Base-by-base conservation (phyloP, 352 stramenopile genomes). In the Phytophthora tentaculata region DNA sequence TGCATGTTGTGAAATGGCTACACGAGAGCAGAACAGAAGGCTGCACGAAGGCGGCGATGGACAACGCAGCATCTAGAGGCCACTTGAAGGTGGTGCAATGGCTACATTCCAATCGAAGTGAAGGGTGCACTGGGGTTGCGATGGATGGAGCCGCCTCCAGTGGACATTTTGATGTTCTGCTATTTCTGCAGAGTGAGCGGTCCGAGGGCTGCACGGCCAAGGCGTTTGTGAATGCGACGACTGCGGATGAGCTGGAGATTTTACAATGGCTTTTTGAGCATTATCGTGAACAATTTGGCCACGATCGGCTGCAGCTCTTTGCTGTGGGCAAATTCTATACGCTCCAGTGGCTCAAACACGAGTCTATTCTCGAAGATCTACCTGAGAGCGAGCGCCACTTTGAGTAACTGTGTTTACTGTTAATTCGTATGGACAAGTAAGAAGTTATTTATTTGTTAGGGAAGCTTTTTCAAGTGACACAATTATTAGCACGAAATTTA, bases 81-180 rank as follows among this genome's bases (percentile, higher is more conserved):
- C 67, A 71, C 8, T 45, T 80, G 1, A 56, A 66, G 3, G 55
- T 77, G 7, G 57, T 80, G 9, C 52, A 70, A 24, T 82, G 74
- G 74, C 51, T 82, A 29, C 69, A 74, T 43, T 29, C 41, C 5
- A 68, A 76, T 44, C 58, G 71, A 39, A 58, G 0, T 8, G 74
- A 82, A 32, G 74, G 74, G 2, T 82, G 74, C 17, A 76, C 67
- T 12, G 49, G 61, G 1, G 58, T 45, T 41, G 74, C 74, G 9
- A 82, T 82, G 64, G 71, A 82, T 56, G 45, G 56, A 32, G 71
- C 74, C 7, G 74, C 71, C 9, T 61, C 43, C 5, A 67, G 68
- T 19, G 74, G 74, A n/a, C 71, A 79, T 48, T 82, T 82, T 10
- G 67, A 85, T 12, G 55, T 86, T 2, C 45, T 86, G 32, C 39